A percentile compares a stretch with the other conserved stretches of the same genome.
These are phyloP conservation scores for Marasmius oreades DNA, from an alignment of 1,284 basidiomycete species.

Conservation along the genomic window DNA sequence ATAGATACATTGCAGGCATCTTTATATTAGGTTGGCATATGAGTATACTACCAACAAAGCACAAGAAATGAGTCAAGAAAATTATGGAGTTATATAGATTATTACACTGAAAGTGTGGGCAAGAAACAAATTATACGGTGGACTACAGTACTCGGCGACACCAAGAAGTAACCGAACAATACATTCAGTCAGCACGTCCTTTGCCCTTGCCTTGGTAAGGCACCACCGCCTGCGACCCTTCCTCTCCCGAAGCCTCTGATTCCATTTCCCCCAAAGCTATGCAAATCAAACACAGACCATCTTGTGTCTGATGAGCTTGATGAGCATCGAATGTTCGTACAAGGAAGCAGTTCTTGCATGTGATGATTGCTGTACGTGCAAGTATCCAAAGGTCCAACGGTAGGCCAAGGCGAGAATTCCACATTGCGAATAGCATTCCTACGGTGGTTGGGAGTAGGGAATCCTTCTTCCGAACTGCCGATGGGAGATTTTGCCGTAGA, in stretches of 20 bases:
- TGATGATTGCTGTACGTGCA: background rate
- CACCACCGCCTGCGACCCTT: background rate
- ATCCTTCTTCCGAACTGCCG: background rate
- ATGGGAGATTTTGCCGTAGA: background rate
- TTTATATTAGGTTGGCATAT: no score
- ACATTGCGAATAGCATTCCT: background rate
- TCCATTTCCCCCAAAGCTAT: no score
- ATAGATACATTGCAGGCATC: no score
- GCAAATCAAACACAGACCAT: background rate
- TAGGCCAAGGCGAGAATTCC: slow-evolving; percentile 10
- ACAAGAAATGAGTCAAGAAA: no score
- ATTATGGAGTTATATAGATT: no score
- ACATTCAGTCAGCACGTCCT: no score
- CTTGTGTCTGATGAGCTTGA: background rate
- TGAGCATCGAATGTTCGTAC: slow-evolving; percentile 9
- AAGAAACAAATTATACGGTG: no score
- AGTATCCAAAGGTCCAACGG: slow-evolving; percentile 10
- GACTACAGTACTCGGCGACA: no score
- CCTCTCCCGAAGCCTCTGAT: background rate
- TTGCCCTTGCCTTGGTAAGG: background rate
- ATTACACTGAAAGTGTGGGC: no score
- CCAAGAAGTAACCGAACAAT: no score
- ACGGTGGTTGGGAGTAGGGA: background rate
- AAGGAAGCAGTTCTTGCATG: slow-evolving; percentile 5
- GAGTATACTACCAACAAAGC: no score